These are phyloP conservation scores for Trypanosoma platydactyli DNA, from an alignment of 208 protist species.

Conservation along the genomic window DNA sequence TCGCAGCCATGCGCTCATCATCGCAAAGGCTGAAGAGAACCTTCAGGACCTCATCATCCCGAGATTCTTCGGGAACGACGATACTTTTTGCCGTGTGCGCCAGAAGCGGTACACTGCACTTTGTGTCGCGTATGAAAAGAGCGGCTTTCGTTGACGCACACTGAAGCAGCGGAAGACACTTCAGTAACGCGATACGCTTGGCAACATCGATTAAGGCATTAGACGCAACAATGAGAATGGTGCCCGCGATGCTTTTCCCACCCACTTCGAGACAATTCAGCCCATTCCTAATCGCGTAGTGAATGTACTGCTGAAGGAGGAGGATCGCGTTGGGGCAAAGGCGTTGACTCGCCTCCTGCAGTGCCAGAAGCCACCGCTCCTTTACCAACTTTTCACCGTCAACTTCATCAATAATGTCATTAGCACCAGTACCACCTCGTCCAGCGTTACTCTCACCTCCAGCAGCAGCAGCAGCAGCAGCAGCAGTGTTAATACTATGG, in stretches of 20 bases:
- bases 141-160: slow-evolving; percentile 43
- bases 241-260: slow-evolving; percentile 51
- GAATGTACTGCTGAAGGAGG: slow-evolving; percentile 45
- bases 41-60: slow-evolving; percentile 31
- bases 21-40: slow-evolving; percentile 44
- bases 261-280: slow-evolving; percentile 42
- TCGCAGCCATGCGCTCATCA: slow-evolving; percentile 46
- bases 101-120: slow-evolving; percentile 44
- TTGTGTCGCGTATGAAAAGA: slow-evolving; percentile 47
- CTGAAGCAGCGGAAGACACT: slow-evolving; percentile 49
- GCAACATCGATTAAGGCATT: slow-evolving; percentile 17
- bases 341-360: slow-evolving; percentile 51
- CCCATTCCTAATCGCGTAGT: slow-evolving; percentile 14
- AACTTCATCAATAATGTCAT: neutral
- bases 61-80: slow-evolving; percentile 21
- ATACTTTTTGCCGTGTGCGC: slow-evolving; percentile 33
- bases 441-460: neutral
- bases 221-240: slow-evolving; percentile 53
- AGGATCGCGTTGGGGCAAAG: slow-evolving; percentile 47
- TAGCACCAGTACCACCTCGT: neutral
- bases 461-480: slow-evolving; percentile 6
- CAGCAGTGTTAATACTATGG: neutral
- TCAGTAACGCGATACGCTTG: slow-evolving; percentile 38
- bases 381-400: slow-evolving; percentile 3
- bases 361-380: slow-evolving; percentile 29